Percentiles rank a stretch among this genome's conserved stretches.
These are phyloP conservation scores for Adansonia grandidieri DNA, from an alignment of 441 rosid species.

Conservation along the genomic window DNA sequence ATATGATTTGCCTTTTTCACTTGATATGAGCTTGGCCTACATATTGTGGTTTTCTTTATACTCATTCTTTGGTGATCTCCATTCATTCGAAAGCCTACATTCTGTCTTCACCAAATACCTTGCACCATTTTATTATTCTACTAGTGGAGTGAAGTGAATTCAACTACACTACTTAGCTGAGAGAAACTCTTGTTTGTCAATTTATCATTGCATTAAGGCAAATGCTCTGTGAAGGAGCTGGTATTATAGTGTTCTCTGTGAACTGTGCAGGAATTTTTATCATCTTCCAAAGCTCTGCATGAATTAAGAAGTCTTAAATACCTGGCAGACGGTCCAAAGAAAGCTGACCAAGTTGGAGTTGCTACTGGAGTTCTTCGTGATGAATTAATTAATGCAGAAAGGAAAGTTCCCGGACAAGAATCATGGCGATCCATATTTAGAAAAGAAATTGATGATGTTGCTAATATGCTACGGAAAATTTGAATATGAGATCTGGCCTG, in stretches of 20 bases:
- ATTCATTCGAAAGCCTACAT: not conserved
- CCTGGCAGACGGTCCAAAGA: conserved; percentile 51
- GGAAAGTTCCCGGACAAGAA: conserved; percentile 58
- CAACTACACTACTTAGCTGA: not conserved
- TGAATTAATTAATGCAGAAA: conserved; percentile 43
- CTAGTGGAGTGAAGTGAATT: conserved; percentile 5
- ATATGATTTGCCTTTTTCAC: conserved; percentile 6
- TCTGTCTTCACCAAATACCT: not conserved
- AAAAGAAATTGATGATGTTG: conserved; percentile 48
- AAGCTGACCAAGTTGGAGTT: conserved; percentile 49
- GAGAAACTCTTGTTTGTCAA: not conserved
- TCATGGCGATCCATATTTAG: conserved; percentile 47
- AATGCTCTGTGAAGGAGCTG: not conserved
- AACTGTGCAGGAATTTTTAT: conserved; percentile 55
- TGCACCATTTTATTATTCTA: not conserved
- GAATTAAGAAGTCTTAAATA: conserved; percentile 63
- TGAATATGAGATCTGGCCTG: conserved; percentile 62
- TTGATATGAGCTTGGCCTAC: not conserved
- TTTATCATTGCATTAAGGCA: not conserved
- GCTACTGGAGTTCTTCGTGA: conserved; percentile 62
- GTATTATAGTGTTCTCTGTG: conserved; percentile 12
- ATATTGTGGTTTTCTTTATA: not conserved
- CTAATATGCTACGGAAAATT: conserved; percentile 47
- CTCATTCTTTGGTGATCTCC: not conserved
- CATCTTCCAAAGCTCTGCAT: conserved; percentile 59